Conservation (phyloP, 164 flowering plant species). For the Cinnamomum chago region DNA sequence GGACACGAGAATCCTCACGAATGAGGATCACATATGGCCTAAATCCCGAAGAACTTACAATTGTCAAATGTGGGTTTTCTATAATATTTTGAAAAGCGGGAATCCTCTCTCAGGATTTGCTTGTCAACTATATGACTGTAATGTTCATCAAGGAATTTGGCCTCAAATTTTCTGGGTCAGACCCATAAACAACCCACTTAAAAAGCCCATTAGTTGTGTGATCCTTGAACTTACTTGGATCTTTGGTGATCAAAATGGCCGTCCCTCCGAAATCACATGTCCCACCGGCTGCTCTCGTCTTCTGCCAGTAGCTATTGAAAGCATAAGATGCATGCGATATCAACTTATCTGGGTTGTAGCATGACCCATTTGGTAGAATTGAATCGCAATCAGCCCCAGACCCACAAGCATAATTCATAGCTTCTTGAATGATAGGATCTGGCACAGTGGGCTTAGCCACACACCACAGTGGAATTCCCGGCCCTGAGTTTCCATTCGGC, state of each 20-base stretch:
- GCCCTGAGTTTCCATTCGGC: conserved; percentile 36
- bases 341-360: conserved; percentile 64
- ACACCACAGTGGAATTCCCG: conserved; percentile 56
- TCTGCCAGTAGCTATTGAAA: conserved; percentile 92
- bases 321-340: conserved; percentile 84
- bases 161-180: not conserved
- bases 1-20: too few species aligned
- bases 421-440: conserved; percentile 80
- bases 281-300: conserved; percentile 68
- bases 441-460: conserved; percentile 96
- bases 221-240: conserved; percentile 63
- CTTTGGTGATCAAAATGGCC: conserved; percentile 71
- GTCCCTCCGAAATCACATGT: conserved; percentile 89
- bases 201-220: not conserved
- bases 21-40: too few species aligned
- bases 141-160: not conserved
- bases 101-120: too few species aligned
- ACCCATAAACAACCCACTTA: not conserved
- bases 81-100: too few species aligned
- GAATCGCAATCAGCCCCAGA: conserved; percentile 81
- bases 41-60: too few species aligned
- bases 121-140: not conserved
- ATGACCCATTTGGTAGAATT: conserved; percentile 62
- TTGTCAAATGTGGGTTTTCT: too few species aligned
- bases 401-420: conserved; percentile 93